Evolutionary conservation across 176 grass and related monocot species (phyloP), one percentile per base, ranked within the genome.

Genomic region (Musa acuminata): DNA sequence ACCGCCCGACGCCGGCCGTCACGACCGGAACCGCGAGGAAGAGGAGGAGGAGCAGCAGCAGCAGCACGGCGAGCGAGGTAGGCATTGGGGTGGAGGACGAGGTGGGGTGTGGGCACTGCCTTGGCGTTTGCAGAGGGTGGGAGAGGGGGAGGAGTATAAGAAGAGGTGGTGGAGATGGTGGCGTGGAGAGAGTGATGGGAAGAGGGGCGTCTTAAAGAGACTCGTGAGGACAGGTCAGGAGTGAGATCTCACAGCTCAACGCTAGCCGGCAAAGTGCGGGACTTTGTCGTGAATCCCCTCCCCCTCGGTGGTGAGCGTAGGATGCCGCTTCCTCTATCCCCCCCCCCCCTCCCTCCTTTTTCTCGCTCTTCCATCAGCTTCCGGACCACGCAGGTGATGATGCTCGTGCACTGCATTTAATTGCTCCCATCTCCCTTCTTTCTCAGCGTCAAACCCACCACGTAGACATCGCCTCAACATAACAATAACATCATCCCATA

Each of bases 331-430:
- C 81, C 73, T 78, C 78, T 77, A 63, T 22, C 2, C 1, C 55
- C 43, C 9, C 50, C 1, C 55, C 43, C 9, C 50, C 64, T 13
- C 50, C 24, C 14, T 57, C 50, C 19, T 12, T 50, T 63, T 76
- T 76, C 11, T n/a, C 49, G 1, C 25, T 72, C 23, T 1, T 1
- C 2, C 13, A 43, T 69, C 35, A 0, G 14, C 51, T 54, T 14
- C 52, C 52, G 13, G 23, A 25, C 19, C 2, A 24, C 13, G 52
- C 24, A 76, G 55, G 75, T 59, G 83, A 73, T 81, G 81, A 84
- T 81, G 59, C 86, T 80, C 89, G 89, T 89, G 89, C 83, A 57
- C 24, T 62, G 60, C 55, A 85, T 84, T 91, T 81, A 91, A 77
- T 53, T 64, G 4, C 35, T 43, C 35, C 35, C 35, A 43, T 43